phyloP scores from a whole-genome alignment of 2,329 filamentous ascomycete genomes.

The Pseudonectria foliicola region DNA sequence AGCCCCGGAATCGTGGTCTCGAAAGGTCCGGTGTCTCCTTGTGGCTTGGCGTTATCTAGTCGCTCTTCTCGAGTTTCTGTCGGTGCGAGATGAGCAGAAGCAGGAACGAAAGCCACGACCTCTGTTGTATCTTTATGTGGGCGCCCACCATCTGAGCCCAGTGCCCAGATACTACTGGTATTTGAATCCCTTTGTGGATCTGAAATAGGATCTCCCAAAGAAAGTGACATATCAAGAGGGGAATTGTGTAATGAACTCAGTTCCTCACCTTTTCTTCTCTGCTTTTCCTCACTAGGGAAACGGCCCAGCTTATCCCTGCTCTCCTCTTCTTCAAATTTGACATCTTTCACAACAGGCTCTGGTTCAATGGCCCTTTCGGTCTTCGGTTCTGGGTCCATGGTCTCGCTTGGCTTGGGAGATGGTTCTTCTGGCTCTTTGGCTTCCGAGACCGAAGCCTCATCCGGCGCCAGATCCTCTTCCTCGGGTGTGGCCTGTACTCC shows the following conservation, averaged over 20 bases:
- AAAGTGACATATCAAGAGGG: conserved; percentile 29
- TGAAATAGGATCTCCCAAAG: conserved; percentile 21
- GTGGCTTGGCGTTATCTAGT: not conserved
- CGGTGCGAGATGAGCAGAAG: conserved; percentile 6
- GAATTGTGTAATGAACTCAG: conserved; percentile 30
- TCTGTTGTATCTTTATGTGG: conserved; percentile 16
- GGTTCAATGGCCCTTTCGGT: conserved; percentile 11
- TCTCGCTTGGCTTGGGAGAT: conserved; percentile 11
- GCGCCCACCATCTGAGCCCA: conserved; percentile 19
- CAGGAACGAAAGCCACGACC: conserved; percentile 14
- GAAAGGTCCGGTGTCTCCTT: conserved; percentile 8
- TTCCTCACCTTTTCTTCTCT: conserved; percentile 38
- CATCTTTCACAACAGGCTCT: conserved; percentile 10
- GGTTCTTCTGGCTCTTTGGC: conserved; percentile 10
- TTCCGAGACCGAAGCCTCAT: not conserved
- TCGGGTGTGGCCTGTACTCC: conserved; percentile 1
- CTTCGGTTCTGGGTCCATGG: conserved; percentile 12
- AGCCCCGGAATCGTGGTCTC: conserved; percentile 18
- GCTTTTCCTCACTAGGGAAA: conserved; percentile 30
- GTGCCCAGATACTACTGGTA: conserved; percentile 20
- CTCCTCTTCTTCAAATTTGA: conserved; percentile 26
- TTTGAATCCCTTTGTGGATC: conserved; percentile 19
- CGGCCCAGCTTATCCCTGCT: conserved; percentile 33
- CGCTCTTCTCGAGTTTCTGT: conserved; percentile 8
- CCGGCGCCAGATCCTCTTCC: not conserved